A percentile compares a stretch with the other conserved stretches of the same genome.
Evolutionary conservation across 176 grass and related monocot genomes (phyloP).

Genomic region (Aegilops umbellulata): DNA sequence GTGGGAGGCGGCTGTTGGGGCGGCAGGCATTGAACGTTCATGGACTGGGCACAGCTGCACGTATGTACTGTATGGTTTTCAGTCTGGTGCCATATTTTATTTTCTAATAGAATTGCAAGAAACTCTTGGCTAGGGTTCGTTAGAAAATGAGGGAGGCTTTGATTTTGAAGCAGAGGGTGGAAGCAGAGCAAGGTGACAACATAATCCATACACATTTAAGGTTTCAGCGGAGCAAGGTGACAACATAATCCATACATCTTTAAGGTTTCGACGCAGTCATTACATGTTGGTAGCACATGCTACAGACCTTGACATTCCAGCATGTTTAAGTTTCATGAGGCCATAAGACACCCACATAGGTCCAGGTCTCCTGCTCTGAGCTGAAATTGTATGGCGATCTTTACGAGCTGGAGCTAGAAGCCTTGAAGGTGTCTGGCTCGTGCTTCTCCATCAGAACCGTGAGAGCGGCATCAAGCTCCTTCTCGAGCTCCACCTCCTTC

Average conservation of each 20-base stretch:
- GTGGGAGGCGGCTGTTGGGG: too few relatives aligned
- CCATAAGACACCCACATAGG: not conserved
- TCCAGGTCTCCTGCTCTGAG: not conserved
- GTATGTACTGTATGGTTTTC: too few relatives aligned
- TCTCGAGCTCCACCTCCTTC: constrained; percentile 57
- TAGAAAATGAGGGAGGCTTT: not conserved
- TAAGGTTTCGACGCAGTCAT: not conserved
- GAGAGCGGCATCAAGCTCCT: constrained; percentile 46
- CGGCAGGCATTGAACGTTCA: too few relatives aligned
- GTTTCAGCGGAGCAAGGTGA: not conserved
- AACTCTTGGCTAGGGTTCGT: not conserved
- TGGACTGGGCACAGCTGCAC: too few relatives aligned
- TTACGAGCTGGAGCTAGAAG: constrained; percentile 36
- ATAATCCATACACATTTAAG: not conserved
- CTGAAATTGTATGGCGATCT: not conserved
- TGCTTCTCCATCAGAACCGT: constrained; percentile 67
- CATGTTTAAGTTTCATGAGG: not conserved
- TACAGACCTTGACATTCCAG: not conserved
- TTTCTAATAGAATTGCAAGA: not conserved
- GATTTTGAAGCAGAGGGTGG: not conserved
- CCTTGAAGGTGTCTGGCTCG: constrained; percentile 59
- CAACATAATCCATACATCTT: not conserved
- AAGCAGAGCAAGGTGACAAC: not conserved
- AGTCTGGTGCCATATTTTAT: too few relatives aligned
- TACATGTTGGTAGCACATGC: not conserved